Base-by-base conservation (phyloP, 78 protist species). In the Chrysochromulina tobinii region DNA sequence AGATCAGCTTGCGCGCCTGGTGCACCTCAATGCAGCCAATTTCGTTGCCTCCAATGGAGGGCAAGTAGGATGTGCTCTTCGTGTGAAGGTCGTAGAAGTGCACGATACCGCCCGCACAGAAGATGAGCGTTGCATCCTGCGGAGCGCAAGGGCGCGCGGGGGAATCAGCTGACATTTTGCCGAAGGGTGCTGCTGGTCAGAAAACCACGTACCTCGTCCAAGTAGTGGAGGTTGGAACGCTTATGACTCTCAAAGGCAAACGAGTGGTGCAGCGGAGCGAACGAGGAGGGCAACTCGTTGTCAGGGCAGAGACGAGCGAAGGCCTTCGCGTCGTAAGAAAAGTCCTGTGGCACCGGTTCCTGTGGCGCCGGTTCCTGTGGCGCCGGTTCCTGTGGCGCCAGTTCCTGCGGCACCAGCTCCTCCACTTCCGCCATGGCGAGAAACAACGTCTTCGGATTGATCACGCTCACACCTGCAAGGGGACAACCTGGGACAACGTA, bases 1-100 rank as follows among this genome's bases (percentile, higher is more conserved):
- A 93, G 50, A 95, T 21, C n/a, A 27, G 79, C 27, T 27, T 48
- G 8, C 61, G 23, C 3, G 93, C 66, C 20, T 94, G 94, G 61
- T 94, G 94, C 53, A 88, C 95, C 6, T 58, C 50, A 11, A 87
- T 25, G 38, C 86, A 72, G 3, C 92, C 92, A 12, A 92, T 66
- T 12, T 72, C 84, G 25, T 59, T 21, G 11, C 58, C 66, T 51
- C 59, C 61, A 64, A 87, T 9, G 20, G 61, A 67, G 53, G 6
- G 20, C n/a, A 81, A 53, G 75, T 69, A 89, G 6, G 54, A 14
- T 54, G 88, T 88, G 67, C 81, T 15, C 11, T 4, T 6, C 48
- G 90, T 81, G 8, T 18, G 11, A 53, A 93, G 48, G 75, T 93
- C 81, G 51, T 58, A 9, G 14, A 91, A 38, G 27, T 57, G 85